Evolutionary conservation across 495 filamentous ascomycete species (phyloP).

Genomic region (Penicillium turbatum): DNA sequence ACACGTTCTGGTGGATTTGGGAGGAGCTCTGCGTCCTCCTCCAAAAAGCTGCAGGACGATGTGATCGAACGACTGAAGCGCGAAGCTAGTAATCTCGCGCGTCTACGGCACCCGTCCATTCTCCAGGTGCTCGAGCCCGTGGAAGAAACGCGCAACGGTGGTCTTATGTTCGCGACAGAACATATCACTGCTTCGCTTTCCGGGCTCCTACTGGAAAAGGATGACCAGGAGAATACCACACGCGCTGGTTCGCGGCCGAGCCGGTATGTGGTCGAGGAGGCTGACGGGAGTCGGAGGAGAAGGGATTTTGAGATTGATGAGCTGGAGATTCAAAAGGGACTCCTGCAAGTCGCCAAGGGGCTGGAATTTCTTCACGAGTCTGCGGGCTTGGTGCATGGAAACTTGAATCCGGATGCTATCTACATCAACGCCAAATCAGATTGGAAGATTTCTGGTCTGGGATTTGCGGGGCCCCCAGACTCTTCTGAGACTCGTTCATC

Average conservation of each 20-base stretch:
- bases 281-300: conserved; percentile 65
- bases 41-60: conserved; percentile 80
- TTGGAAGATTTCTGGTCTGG: conserved; percentile 93
- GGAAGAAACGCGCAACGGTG: conserved; percentile 85
- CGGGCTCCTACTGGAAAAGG: conserved; percentile 78
- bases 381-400: conserved; percentile 87
- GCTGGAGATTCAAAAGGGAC: conserved; percentile 92
- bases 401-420: conserved; percentile 92
- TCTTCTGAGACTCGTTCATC: conserved; percentile 63
- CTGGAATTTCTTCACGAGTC: conserved; percentile 96
- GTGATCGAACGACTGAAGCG: conserved; percentile 86
- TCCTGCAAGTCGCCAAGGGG: conserved; percentile 89
- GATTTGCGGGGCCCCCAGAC: conserved; percentile 78
- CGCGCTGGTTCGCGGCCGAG: conserved; percentile 62
- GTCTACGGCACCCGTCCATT: conserved; percentile 83
- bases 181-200: conserved; percentile 83
- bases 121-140: conserved; percentile 92
- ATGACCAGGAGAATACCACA: conserved; percentile 68
- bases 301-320: conserved; percentile 94
- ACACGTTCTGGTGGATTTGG: conserved; percentile 55
- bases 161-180: conserved; percentile 94
- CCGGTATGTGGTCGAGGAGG: conserved; percentile 77
- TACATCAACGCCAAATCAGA: conserved; percentile 95
- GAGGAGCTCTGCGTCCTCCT: conserved; percentile 57
- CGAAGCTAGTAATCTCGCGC: conserved; percentile 81